Conservation (phyloP, 306 rosid species). For the Acacia acuminata region DNA sequence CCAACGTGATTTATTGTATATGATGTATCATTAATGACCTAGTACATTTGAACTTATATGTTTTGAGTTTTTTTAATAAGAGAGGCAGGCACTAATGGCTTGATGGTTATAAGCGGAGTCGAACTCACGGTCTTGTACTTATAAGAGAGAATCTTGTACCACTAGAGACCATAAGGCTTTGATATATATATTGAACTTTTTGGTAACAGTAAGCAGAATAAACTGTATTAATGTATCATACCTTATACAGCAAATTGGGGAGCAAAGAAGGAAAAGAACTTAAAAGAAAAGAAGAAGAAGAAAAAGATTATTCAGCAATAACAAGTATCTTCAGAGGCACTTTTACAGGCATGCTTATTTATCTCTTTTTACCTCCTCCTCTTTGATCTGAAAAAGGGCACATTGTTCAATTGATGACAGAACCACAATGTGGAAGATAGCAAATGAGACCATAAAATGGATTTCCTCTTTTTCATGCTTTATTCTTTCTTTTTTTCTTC, state of each 20-base stretch:
- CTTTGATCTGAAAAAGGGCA: slow-evolving; percentile 43
- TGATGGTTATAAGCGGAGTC: no score
- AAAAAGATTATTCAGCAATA: neutral
- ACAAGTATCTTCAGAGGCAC: neutral
- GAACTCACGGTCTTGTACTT: no score
- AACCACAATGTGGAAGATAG: slow-evolving; percentile 10
- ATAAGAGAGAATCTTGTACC: no score
- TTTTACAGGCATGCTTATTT: slow-evolving; percentile 30
- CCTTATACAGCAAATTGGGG: slow-evolving; percentile 6
- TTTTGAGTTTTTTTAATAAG: no score
- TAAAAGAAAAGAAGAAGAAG: neutral
- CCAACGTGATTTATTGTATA: no score
- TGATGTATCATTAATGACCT: no score
- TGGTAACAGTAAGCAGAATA: slow-evolving; percentile 4
- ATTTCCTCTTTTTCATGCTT: neutral
- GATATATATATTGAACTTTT: neutral
- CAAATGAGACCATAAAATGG: neutral
- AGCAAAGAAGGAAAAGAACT: neutral
- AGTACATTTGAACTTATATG: neutral
- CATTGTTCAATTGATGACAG: slow-evolving; percentile 38
- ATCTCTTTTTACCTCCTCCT: neutral
- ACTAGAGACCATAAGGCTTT: no score
- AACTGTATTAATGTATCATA: neutral
- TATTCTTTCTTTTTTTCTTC: neutral
- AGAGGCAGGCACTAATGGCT: no score